Percentiles rank a stretch among this genome's conserved stretches.
phyloP scores from a whole-genome alignment of 139 green algal genomes.

The Yamagishiella unicocca region DNA sequence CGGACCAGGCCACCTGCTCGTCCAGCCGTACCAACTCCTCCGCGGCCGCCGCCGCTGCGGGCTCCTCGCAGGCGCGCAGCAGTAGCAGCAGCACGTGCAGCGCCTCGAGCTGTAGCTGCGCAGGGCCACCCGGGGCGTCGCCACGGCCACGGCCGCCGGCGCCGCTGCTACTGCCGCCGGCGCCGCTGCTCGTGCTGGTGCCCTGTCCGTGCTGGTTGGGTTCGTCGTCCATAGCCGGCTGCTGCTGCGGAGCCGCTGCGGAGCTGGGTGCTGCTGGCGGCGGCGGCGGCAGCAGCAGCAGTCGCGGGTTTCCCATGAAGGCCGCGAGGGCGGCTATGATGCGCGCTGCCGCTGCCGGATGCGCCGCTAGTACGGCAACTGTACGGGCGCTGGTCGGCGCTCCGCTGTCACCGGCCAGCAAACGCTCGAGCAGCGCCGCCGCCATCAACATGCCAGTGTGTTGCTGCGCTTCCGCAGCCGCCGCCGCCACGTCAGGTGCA shows the following conservation, averaged over 20 bases:
- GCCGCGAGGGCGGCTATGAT: slow-evolving; percentile 14
- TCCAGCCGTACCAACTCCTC: not conserved
- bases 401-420: not conserved
- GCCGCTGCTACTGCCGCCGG: not conserved
- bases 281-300: not conserved
- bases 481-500: not conserved
- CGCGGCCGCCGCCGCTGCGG: not conserved
- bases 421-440: slow-evolving; percentile 17
- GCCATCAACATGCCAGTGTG: slow-evolving; percentile 4
- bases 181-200: no score
- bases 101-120: slow-evolving; percentile 73
- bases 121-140: slow-evolving; percentile 2
- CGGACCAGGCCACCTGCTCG: slow-evolving; percentile 52
- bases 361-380: slow-evolving; percentile 7
- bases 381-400: not conserved
- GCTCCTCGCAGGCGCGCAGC: slow-evolving; percentile 39
- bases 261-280: not conserved
- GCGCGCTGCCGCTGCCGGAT: not conserved
- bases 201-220: no score
- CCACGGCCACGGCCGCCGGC: not conserved
- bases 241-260: not conserved
- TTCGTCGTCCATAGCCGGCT: no score
- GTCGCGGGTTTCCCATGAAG: slow-evolving; percentile 33
- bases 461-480: not conserved
- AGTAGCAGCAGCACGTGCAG: slow-evolving; percentile 76